Percentiles rank a stretch among this genome's conserved stretches.
These are phyloP conservation scores for Pseudisothecium myosuroides DNA, from an alignment of 225 moss, liverwort and hornwort genomes.

Conservation along the genomic window DNA sequence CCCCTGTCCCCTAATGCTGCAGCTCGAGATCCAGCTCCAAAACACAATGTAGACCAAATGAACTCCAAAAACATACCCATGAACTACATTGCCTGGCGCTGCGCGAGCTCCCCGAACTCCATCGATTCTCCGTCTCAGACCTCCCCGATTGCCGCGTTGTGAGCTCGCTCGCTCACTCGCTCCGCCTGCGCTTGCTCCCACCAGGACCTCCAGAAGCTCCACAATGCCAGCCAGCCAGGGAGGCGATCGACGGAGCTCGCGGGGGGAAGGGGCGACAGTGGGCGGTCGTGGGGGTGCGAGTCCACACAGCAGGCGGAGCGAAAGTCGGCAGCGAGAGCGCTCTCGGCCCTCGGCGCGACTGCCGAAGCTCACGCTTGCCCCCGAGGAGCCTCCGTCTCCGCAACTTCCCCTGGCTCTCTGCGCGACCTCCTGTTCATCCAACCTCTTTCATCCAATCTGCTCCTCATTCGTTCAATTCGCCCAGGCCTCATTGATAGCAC, in stretches of 20 bases:
- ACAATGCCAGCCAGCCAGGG: neutral
- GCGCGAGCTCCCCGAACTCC: neutral
- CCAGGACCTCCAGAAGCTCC: neutral
- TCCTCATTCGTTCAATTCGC: neutral
- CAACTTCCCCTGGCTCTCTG: neutral
- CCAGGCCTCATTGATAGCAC: neutral
- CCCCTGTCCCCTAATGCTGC: neutral
- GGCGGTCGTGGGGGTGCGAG: neutral
- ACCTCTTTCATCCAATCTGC: neutral
- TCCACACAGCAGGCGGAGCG: neutral
- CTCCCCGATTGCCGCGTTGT: neutral
- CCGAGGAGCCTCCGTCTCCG: neutral
- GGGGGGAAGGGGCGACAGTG: neutral
- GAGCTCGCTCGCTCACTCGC: too few relatives aligned
- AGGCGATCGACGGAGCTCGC: neutral
- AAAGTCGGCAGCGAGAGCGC: slow-evolving; percentile 19
- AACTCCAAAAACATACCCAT: neutral
- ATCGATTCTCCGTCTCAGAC: neutral
- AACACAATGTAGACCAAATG: neutral
- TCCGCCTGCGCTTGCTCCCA: neutral
- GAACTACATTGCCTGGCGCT: neutral
- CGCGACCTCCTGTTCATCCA: neutral
- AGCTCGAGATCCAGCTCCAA: neutral
- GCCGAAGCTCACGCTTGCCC: neutral
- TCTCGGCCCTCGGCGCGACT: slow-evolving; percentile 8